Evolutionary conservation across 345 rosid species (phyloP), one percentile per base, ranked within the genome.

Genomic region (Hevea brasiliensis): DNA sequence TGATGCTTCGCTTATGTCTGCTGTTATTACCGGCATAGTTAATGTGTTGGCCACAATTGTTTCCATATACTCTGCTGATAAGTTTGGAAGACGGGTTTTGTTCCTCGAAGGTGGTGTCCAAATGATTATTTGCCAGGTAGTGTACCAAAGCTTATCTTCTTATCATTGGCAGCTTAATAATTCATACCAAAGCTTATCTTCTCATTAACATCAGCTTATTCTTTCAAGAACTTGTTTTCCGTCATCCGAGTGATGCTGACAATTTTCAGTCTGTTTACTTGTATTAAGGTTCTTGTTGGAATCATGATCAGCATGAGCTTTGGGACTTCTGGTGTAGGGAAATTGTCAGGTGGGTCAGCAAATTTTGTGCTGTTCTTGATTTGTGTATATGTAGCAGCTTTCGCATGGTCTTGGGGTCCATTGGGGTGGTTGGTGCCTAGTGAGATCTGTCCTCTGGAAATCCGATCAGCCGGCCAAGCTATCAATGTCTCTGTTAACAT

Each of bases 51-150:
- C 89, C 27, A 89, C 97, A 0, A 15, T 86, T 1, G 89, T 92
- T 59, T 88, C 95, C 45, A 83, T 90, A 32, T 72, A 68, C 75
- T 73, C 80, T 0, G 95, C 82, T 0, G 97, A 92, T 75, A 88
- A 54, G 81, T 73, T 85, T 10, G 97, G 97, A 4, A 81, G 97
- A 71, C 77, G 89, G 68, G n/a, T 81, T 21, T 76, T 92, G 81
- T 88, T 92, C 82, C 80, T 89, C 24, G 89, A 88, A 76, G 97
- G 95, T 23, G 97, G 97, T 23, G 9, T 54, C 6, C 95, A 89
- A 72, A 92, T 92, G 97, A 65, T 89, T 20, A 71, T 88, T 18
- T 79, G 86, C 73, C 97, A 89, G 94, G 94, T 89, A 80, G 12
- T n/a, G n/a, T n/a, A n/a, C n/a, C n/a, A n/a, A n/a, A n/a, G n/a